A percentile compares a stretch with the other conserved stretches of the same genome.
phyloP scores from a whole-genome alignment of 2,329 filamentous ascomycete species.

The Colletotrichum horii region DNA sequence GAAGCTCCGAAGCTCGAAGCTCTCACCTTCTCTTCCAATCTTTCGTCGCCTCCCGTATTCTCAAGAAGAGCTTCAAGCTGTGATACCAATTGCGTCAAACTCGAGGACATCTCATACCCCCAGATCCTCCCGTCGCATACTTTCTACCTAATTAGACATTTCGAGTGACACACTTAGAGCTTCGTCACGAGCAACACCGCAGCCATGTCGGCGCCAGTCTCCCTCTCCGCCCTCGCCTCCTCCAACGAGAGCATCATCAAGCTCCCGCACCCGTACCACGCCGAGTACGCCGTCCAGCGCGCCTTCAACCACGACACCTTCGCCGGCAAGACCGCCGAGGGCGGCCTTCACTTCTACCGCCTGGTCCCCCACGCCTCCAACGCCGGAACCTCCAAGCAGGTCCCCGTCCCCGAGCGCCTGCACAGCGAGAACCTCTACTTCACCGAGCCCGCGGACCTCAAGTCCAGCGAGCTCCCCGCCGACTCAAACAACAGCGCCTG shows the following conservation, averaged over 20 bases:
- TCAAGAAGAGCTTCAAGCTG: background rate
- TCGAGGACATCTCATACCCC: background rate
- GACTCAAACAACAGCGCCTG: constrained; percentile 61
- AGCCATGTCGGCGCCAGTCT: constrained; percentile 29
- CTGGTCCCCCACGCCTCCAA: constrained; percentile 34
- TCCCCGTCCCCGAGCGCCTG: constrained; percentile 35
- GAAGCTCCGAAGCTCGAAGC: constrained; percentile 14
- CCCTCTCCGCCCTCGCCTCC: constrained; percentile 29
- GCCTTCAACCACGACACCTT: constrained; percentile 26
- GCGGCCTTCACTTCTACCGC: constrained; percentile 35
- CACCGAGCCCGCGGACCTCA: constrained; percentile 50
- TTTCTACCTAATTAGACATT: background rate
- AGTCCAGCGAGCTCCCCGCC: constrained; percentile 53
- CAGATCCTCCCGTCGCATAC: background rate
- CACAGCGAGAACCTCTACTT: constrained; percentile 45
- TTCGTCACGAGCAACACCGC: background rate
- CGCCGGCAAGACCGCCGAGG: constrained; percentile 19
- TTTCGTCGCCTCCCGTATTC: background rate
- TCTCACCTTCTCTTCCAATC: background rate
- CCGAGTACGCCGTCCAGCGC: constrained; percentile 47
- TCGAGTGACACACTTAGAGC: background rate
- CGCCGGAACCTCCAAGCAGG: constrained; percentile 26
- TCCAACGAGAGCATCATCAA: constrained; percentile 46
- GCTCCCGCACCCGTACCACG: constrained; percentile 55
- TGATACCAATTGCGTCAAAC: background rate